phyloP scores from a whole-genome alignment of 495 filamentous ascomycete species.

The Aspergillus funiculosus region DNA sequence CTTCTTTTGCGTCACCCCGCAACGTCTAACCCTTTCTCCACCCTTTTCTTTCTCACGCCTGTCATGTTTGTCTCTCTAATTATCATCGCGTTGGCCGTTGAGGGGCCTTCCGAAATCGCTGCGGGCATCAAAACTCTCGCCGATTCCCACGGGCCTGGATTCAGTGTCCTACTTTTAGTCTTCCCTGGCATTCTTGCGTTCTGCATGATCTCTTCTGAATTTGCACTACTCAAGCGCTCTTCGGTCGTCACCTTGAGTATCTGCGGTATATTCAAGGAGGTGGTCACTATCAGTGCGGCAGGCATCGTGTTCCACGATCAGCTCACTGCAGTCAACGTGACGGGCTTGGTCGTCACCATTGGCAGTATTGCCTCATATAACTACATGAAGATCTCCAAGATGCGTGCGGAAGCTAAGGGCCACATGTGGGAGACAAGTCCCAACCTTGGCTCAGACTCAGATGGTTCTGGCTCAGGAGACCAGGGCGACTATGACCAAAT shows the following conservation, averaged over 20 bases:
- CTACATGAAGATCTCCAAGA: constrained; percentile 85
- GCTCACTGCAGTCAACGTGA: constrained; percentile 83
- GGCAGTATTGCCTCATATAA: constrained; percentile 84
- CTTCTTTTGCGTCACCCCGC: constrained; percentile 90
- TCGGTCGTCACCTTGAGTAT: constrained; percentile 95
- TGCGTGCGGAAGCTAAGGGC: constrained; percentile 62
- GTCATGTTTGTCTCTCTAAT: constrained; percentile 89
- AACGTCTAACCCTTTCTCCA: constrained; percentile 93
- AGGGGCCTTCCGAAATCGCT: constrained; percentile 64
- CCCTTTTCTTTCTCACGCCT: constrained; percentile 93
- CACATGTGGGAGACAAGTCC: constrained; percentile 28
- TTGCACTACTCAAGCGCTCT: constrained; percentile 89
- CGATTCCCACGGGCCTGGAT: constrained; percentile 55
- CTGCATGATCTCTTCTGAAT: constrained; percentile 93
- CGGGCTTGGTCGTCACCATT: constrained; percentile 84
- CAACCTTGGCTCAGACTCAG: constrained; percentile 29
- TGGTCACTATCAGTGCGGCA: constrained; percentile 89
- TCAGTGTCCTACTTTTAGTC: constrained; percentile 59
- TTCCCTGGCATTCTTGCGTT: constrained; percentile 93
- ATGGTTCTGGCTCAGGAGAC: constrained; percentile 25
- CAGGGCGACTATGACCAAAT: constrained; percentile 27
- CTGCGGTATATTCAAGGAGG: constrained; percentile 98
- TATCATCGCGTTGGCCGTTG: constrained; percentile 75
- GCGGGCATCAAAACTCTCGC: constrained; percentile 57
- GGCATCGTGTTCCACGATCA: constrained; percentile 84